phyloP scores from a whole-genome alignment of 352 stramenopile genomes.

The Phytophthora meadii region DNA sequence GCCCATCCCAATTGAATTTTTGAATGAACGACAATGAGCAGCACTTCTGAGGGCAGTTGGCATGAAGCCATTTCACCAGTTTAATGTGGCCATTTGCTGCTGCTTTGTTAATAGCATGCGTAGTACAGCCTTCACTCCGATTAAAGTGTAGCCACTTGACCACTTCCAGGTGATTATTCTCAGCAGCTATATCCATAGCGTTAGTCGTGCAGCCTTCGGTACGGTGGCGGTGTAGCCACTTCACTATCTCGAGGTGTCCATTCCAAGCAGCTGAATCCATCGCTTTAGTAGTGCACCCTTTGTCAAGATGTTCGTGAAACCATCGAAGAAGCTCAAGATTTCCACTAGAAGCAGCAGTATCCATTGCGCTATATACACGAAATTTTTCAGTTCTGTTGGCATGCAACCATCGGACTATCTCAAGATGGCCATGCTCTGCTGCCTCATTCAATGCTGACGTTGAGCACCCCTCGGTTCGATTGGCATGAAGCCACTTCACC shows the following conservation, averaged over 20 bases:
- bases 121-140: conserved; percentile 12
- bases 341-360: not conserved
- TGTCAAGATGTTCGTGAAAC: not conserved
- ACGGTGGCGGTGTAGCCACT: conserved; percentile 9
- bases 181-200: conserved; percentile 10
- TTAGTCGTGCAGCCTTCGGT: conserved; percentile 1
- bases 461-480: conserved; percentile 2
- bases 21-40: conserved; percentile 1
- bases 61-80: conserved; percentile 10
- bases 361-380: not conserved
- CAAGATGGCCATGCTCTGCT: not conserved
- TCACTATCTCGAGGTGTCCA: not conserved
- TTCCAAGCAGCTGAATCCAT: not conserved
- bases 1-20: not conserved
- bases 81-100: conserved; percentile 6
- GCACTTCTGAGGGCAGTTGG: not conserved
- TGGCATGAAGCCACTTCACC: conserved; percentile 4
- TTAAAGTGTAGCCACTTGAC: conserved; percentile 13
- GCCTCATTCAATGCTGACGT: not conserved
- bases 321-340: too few species aligned
- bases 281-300: not conserved
- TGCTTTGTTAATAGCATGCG: conserved; percentile 1
- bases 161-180: conserved; percentile 7
- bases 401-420: conserved; percentile 3
- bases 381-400: conserved; percentile 3